Conservation (phyloP, 2,329 filamentous ascomycete genomes). For the Ophiostoma perfectum region DNA sequence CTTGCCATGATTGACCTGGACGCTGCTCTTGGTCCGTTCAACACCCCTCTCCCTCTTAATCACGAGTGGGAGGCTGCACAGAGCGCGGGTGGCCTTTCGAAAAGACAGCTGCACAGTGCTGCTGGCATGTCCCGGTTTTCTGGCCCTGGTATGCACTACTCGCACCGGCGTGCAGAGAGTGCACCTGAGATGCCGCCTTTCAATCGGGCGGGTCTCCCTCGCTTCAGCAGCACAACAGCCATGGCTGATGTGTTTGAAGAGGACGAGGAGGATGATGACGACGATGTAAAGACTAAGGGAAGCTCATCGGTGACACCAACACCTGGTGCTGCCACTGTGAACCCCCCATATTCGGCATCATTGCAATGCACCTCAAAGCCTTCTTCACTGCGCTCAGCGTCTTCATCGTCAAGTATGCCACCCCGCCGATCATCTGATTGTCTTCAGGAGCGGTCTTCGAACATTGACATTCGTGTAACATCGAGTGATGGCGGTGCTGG, state of each 20-base stretch:
- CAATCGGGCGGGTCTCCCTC: conserved; percentile 57
- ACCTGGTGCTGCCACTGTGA: neutral
- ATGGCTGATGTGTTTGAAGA: conserved; percentile 88
- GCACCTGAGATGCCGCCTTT: conserved; percentile 75
- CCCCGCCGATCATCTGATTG: neutral
- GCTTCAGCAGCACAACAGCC: conserved; percentile 61
- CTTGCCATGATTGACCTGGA: conserved; percentile 89
- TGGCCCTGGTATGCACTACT: conserved; percentile 66
- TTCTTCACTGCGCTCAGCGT: conserved; percentile 15
- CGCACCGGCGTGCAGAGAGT: conserved; percentile 71
- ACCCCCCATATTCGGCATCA: neutral
- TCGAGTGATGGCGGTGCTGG: conserved; percentile 17
- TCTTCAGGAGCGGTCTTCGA: conserved; percentile 19
- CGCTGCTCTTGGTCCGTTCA: conserved; percentile 86
- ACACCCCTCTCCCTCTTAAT: conserved; percentile 64
- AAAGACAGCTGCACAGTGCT: conserved; percentile 71
- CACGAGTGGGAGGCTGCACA: conserved; percentile 64
- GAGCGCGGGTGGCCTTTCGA: conserved; percentile 49
- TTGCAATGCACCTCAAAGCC: conserved; percentile 12
- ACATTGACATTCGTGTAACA: conserved; percentile 28
- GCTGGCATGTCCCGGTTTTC: conserved; percentile 63
- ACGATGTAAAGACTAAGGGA: neutral
- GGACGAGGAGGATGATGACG: conserved; percentile 59
- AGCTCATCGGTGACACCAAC: neutral
- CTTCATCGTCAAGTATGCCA: conserved; percentile 16